phyloP scores from a whole-genome alignment of 345 rosid genomes.

The Ceriops zippeliana region DNA sequence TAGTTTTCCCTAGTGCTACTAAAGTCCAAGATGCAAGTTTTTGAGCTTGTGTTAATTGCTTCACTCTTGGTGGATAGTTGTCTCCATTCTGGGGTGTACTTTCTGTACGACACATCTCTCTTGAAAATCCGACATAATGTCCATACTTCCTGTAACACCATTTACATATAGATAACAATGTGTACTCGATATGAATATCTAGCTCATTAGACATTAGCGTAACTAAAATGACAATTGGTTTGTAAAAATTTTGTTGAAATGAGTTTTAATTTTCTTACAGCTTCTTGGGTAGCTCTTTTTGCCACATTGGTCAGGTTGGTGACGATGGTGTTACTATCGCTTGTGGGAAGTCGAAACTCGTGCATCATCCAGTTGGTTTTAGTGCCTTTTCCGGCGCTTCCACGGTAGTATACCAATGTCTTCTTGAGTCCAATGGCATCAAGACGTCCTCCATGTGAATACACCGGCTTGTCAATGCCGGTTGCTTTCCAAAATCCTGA shows the following conservation, averaged over 20 bases:
- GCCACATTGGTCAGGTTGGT: conserved; percentile 9
- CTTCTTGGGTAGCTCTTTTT: conserved; percentile 41
- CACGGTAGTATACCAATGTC: conserved; percentile 81
- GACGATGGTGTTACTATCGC: conserved; percentile 14
- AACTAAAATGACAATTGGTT: too few relatives aligned
- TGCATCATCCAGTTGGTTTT: conserved; percentile 99
- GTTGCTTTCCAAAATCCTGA: conserved; percentile 99
- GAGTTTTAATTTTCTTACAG: conserved; percentile 51
- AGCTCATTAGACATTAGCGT: too few relatives aligned
- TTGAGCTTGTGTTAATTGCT: conserved; percentile 23
- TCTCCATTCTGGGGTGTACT: conserved; percentile 57
- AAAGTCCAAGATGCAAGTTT: conserved; percentile 19
- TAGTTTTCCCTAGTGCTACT: conserved; percentile 34
- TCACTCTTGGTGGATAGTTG: conserved; percentile 38
- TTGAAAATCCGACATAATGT: conserved; percentile 76
- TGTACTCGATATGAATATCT: too few relatives aligned
- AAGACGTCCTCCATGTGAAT: conserved; percentile 32
- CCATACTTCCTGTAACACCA: conserved; percentile 69
- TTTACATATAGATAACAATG: too few relatives aligned
- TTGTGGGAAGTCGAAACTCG: conserved; percentile 80
- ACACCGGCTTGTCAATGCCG: conserved; percentile 79
- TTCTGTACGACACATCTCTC: conserved; percentile 44
- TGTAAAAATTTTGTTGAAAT: too few relatives aligned
- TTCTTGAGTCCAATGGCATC: conserved; percentile 77
- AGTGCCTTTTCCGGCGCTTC: conserved; percentile 89